Percentiles rank a stretch among this genome's conserved stretches.
These are phyloP conservation scores for Colletotrichum liriopes DNA, from an alignment of 2,329 filamentous ascomycete species.

Conservation along the genomic window DNA sequence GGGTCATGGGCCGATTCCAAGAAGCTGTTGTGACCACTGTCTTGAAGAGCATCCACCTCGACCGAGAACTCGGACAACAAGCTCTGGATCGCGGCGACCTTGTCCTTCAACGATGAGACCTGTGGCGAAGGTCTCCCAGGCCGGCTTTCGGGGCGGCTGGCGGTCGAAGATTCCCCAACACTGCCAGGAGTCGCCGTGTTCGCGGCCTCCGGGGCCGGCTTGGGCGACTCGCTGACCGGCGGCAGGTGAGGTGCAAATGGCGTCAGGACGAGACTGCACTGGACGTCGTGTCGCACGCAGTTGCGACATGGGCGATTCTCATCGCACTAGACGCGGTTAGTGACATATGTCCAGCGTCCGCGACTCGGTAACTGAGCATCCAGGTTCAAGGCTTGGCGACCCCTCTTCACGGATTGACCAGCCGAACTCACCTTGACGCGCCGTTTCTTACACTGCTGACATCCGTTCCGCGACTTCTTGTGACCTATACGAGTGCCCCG, in stretches of 20 bases:
- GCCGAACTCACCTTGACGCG: constrained; percentile 37
- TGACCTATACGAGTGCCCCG: constrained; percentile 40
- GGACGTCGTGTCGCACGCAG: constrained; percentile 38
- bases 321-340: constrained; percentile 36
- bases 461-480: constrained; percentile 40
- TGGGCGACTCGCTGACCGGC: constrained; percentile 34
- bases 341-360: neutral
- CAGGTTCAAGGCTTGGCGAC: constrained; percentile 5
- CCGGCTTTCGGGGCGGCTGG: constrained; percentile 25
- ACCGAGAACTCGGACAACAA: constrained; percentile 30
- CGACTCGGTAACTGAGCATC: no score
- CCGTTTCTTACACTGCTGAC: constrained; percentile 40
- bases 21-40: neutral
- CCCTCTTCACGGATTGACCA: neutral
- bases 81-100: constrained; percentile 35
- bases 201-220: constrained; percentile 17
- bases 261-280: constrained; percentile 35
- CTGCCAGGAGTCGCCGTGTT: constrained; percentile 33
- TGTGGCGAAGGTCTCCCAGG: constrained; percentile 23
- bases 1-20: neutral
- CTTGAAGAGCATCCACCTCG: constrained; percentile 32
- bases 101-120: constrained; percentile 29
- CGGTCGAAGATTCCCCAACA: constrained; percentile 23
- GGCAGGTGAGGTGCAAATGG: constrained; percentile 24
- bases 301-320: constrained; percentile 38